Evolutionary conservation across 495 filamentous ascomycete species (phyloP), one percentile per base, ranked within the genome.

Genomic region (Barbatosphaeria neglecta): DNA sequence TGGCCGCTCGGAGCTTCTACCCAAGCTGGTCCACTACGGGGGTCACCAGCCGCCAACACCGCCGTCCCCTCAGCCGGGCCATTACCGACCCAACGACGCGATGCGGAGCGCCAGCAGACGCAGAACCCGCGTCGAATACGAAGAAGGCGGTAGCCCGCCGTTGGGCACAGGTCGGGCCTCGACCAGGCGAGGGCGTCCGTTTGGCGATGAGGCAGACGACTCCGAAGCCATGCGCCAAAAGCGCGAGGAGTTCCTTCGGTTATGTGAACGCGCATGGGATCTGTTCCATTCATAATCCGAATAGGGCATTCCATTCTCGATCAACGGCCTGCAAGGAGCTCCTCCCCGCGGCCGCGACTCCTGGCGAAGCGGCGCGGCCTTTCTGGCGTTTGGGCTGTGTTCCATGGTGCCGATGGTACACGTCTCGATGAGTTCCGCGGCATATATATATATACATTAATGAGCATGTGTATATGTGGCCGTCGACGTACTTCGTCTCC

Each of bases 211-310:
- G 8, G 68, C 87, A 40, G 85, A 92, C 51, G 87, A 86, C 41
- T 87, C 89, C 4, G 87, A 88, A 48, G 84, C 78, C n/a, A 78
- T 88, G 58, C 70, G 77, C 47, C 81, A 77, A 62, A 98, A 98
- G 80, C 87, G 90, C 62, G 90, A 95, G 39, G 90, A 98, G 58
- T 98, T 98, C 59, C 64, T 98, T 51, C 68, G 74, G 40, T 65
- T 97, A 37, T 98, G 92, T 58, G 79, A 83, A 43, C 72, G 87
- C 56, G 90, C 90, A 20, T 98, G 92, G 92, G 92, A 98, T 68
- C 59, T 98, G 44, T 93, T 98, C 61, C 92, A 97, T 70, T 95
- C 89, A 42, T 98, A 70, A 82, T 38, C 33, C 5, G 33, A n/a
- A n/a, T n/a, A n/a, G n/a, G n/a, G n/a, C n/a, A n/a, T n/a, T n/a